A percentile compares a stretch with the other conserved stretches of the same genome.
Conservation (phyloP, 495 filamentous ascomycete genomes). For the Poronia punctata region DNA sequence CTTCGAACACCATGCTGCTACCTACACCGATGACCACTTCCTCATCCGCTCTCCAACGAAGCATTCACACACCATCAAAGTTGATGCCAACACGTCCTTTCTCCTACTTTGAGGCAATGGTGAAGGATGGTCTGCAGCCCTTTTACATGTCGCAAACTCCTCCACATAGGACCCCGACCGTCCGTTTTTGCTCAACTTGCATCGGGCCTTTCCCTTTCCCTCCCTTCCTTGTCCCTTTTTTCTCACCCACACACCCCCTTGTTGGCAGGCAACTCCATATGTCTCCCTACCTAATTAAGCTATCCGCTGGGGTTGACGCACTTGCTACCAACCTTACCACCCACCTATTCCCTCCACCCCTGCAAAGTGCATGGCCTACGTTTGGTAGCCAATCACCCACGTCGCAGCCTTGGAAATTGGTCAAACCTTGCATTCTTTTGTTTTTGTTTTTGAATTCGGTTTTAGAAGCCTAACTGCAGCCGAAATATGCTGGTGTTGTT, state of each 20-base stretch:
- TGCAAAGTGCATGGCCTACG: constrained; percentile 19
- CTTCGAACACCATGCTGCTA: constrained; percentile 12
- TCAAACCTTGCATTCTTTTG: constrained; percentile 6
- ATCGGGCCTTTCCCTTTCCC: constrained; percentile 30
- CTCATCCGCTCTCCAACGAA: constrained; percentile 30
- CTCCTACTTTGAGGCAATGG: constrained; percentile 23
- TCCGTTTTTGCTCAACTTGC: constrained; percentile 27
- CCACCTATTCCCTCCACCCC: no score
- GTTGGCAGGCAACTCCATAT: constrained; percentile 14
- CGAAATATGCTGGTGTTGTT: neutral
- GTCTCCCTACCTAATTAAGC: constrained; percentile 22
- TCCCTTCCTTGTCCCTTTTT: constrained; percentile 25
- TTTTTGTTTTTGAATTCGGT: constrained; percentile 1
- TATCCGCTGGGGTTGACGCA: no score
- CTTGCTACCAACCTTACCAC: no score
- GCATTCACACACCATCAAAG: constrained; percentile 26
- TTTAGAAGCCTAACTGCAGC: neutral
- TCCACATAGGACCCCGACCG: constrained; percentile 23
- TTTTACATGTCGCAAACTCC: constrained; percentile 27
- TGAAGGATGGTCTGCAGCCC: constrained; percentile 23
- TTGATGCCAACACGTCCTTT: constrained; percentile 20
- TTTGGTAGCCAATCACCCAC: constrained; percentile 22
- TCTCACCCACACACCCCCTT: constrained; percentile 23
- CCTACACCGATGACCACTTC: constrained; percentile 14
- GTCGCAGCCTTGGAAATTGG: constrained; percentile 24